Evolutionary conservation across 2,329 filamentous ascomycete species (phyloP), one percentile per base, ranked within the genome.

Genomic region (Fulvia fulva): DNA sequence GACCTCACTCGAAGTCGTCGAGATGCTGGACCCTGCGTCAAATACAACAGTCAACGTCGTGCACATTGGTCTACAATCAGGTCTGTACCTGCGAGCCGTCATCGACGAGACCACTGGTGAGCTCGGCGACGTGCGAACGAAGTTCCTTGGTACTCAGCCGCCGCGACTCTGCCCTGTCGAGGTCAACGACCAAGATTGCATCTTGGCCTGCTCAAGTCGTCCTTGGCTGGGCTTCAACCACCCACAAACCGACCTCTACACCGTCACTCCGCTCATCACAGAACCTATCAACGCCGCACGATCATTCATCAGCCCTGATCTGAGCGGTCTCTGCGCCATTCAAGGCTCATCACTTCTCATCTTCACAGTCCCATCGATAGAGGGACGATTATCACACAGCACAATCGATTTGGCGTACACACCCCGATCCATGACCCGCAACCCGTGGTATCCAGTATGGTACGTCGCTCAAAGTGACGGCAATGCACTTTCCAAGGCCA

Each of bases 191-290:
- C 88, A 91, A 64, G 87, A 88, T 89, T 67, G 65, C 50, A 62
- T 97, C 14, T 81, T 99, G 53, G 93, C 90, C 2, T 81, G 97
- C 55, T 97, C 91, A 73, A 95, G 92, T 16, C 86, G 93, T 56
- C 89, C 94, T n/a, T 99, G 93, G 92, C 81, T 99, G 3, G 93
- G 92, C 45, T 97, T 97, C 71, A 88, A 91, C 0, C 91, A 97
- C 68, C 86, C 89, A 1, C 87, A 92, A 59, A 92, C 89, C 2
- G 90, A 90, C 70, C 87, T 87, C 37, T 96, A 97, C 69, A 90
- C 95, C 76, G 87, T 97, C 65, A 97, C 93, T 0, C 94, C 95
- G 0, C 77, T 99, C 28, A 90, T 66, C 44, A 65, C 65, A 69
- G 86, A 88, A 54, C 87, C 88, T 43, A 83, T 99, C 26, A 91